Evolutionary conservation across 2,329 filamentous ascomycete species (phyloP), one percentile per base, ranked within the genome.

Genomic region (Corinectria fuckeliana): DNA sequence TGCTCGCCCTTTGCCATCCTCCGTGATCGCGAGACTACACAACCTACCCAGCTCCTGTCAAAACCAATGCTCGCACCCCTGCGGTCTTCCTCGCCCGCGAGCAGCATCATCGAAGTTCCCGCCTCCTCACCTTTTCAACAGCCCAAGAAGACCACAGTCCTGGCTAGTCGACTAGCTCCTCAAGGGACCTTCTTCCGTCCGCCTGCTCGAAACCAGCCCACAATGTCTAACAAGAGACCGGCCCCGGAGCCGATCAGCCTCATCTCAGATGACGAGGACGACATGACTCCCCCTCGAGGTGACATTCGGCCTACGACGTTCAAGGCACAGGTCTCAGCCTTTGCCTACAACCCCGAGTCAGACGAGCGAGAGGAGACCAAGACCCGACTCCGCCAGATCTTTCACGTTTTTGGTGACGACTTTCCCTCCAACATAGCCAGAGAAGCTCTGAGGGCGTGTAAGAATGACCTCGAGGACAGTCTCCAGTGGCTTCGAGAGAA

Each of bases 41-140:
- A 83, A 61, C 75, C 80, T 0, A 83, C 80, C 1, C 81, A 85
- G 61, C 71, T 84, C 14, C 71, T 83, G 18, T 74, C 76, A 48
- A 76, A 77, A 3, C 75, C 77, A 0, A 72, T 72, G 3, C 73
- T 81, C 28, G 63, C 63, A 2, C 54, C 70, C 2, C 54, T 70
- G 26, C 62, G 69, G 42, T 76, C 77, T 21, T 80, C 82, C 7
- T 83, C 83, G 0, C 78, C 79, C 8, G 67, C 75, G 23, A 78
- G 79, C 47, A 78, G 79, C 30, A 69, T 80, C 16, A 72, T 97
- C 56, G 93, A 97, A 74, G 93, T 97, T 3, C 88, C 90, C 26
- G 91, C 92, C n/a, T 97, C 93, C 3, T 97, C 94, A 1, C 93
- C 93, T 2, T 82, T 88, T 57, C 84, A 85, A 59, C 71, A 67